These are phyloP conservation scores for Saitoella complicata DNA, from an alignment of 805 yeast species.

Conservation along the genomic window DNA sequence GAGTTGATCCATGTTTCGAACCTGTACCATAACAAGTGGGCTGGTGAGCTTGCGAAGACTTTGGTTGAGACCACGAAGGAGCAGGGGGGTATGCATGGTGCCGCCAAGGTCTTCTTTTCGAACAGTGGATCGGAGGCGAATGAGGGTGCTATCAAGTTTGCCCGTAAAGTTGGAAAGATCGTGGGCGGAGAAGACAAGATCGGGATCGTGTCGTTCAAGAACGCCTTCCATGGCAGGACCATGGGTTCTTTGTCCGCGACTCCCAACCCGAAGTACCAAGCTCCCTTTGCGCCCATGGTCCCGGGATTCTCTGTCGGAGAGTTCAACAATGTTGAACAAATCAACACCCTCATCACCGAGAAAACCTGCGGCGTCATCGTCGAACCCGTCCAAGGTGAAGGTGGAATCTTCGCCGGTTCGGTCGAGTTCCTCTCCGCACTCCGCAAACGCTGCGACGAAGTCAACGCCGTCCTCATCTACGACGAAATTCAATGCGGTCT, in stretches of 20 bases:
- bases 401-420: constrained; percentile 66
- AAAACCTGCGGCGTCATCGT: constrained; percentile 82
- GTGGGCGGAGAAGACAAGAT: constrained; percentile 28
- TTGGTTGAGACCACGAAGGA: constrained; percentile 51
- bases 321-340: constrained; percentile 42
- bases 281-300: constrained; percentile 79
- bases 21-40: constrained; percentile 67
- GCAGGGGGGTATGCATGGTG: constrained; percentile 68
- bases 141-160: constrained; percentile 64
- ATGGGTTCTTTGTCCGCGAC: constrained; percentile 89
- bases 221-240: constrained; percentile 89
- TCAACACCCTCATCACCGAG: constrained; percentile 37
- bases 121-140: constrained; percentile 71
- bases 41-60: constrained; percentile 59
- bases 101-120: constrained; percentile 49
- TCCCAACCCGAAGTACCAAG: constrained; percentile 81
- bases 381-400: constrained; percentile 97
- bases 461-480: constrained; percentile 63
- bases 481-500: constrained; percentile 97
- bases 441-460: constrained; percentile 47
- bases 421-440: constrained; percentile 48
- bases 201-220: constrained; percentile 74
- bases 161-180: constrained; percentile 53
- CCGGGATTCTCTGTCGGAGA: constrained; percentile 69
- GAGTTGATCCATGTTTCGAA: constrained; percentile 74